Base-by-base conservation (phyloP, 1,284 basidiomycete species). In the Microstroma glucosiphilum region DNA sequence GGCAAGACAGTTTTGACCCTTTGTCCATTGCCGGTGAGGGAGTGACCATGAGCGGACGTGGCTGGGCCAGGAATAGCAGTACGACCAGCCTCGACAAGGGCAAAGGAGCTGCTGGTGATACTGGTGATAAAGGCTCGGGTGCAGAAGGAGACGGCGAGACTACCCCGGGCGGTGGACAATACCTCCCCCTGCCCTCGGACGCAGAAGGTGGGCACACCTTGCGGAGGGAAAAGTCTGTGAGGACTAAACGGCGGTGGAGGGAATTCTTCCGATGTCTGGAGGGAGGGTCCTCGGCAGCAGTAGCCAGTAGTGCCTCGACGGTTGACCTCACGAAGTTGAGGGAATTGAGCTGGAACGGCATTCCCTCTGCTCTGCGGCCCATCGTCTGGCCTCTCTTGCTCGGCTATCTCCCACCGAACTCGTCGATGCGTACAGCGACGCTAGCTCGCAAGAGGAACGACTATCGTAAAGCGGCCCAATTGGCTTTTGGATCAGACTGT, bases 341-440 rank as follows among this genome's bases (percentile, higher is more conserved):
- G 54, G 89, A 90, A 71, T 84, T 96, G 40, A 88, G 92, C n/a
- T 99, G 94, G 94, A 89, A 89, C 57, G 96, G 96, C 17, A 88
- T 97, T 19, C 94, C 96, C 1, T 79, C 82, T 56, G 90, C 92
- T 72, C 83, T 99, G 23, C 85, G 96, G 48, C 91, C 93, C 0
- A 85, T 96, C 72, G 90, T 89, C 13, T 99, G 96, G 96, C 92
- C 92, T 76, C 83, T 97, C 61, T 84, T 99, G 40, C 85, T 98
- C 51, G 76, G 76, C 42, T 97, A 98, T 80, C 85, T 96, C 21
- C 94, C 96, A 0, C 83, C 94, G 9, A 88, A 91, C 0, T 85
- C 86, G 2, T 86, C 88, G n/a, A 82, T 90, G 1, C 88, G 94
- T 11, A 78, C 86, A 17, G 82, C 86, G 0, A 90, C 90, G 0